Evolutionary conservation across 129 eudicot genomes (phyloP).

Genomic region (carrot (Daucus carota)): DH1_v3.0 NC_030387.2:32591001-32591500

Average conservation of each 20-base stretch:
- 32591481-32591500: neutral
- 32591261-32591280: neutral
- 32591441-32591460: neutral
- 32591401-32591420: neutral
- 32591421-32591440: neutral
- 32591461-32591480: too few relatives aligned
- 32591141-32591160: neutral
- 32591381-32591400: constrained; percentile 4
- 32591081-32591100: neutral
- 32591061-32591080: neutral
- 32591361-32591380: neutral
- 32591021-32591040: too few relatives aligned
- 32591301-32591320: too few relatives aligned
- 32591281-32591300: neutral
- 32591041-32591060: too few relatives aligned
- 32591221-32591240: constrained; percentile 3
- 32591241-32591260: neutral
- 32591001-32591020: too few relatives aligned
- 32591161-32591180: neutral
- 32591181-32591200: neutral
- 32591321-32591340: neutral
- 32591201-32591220: neutral
- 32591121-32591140: neutral
- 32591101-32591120: neutral
- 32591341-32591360: neutral